Evolutionary conservation across 768 basidiomycete species (phyloP).

Genomic region (Tylopilus subfusipes): DNA sequence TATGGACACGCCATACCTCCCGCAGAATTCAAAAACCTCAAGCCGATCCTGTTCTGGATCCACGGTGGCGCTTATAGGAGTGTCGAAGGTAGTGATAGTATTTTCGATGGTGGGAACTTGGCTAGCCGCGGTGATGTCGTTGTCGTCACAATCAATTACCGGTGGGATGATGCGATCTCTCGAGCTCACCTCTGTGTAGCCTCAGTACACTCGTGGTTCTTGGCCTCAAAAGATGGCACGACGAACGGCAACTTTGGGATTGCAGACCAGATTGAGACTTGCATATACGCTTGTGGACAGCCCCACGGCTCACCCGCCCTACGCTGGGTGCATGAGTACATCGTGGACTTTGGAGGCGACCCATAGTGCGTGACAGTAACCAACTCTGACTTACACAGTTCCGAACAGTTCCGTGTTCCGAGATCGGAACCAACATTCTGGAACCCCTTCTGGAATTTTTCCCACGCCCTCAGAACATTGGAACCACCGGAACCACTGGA

Average conservation of each 20-base stretch:
- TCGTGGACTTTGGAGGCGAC: conserved; percentile 57
- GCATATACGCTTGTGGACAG: not conserved
- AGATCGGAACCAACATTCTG: too few relatives aligned
- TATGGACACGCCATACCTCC: conserved; percentile 42
- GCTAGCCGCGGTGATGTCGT: conserved; percentile 44
- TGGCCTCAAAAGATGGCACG: conserved; percentile 1
- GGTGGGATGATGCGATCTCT: conserved; percentile 8
- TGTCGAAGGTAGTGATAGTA: conserved; percentile 37
- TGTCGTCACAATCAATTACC: conserved; percentile 37
- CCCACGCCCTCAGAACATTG: too few relatives aligned
- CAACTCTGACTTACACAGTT: too few relatives aligned
- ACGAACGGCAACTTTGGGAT: conserved; percentile 16
- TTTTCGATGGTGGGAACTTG: conserved; percentile 43
- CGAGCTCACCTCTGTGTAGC: not conserved
- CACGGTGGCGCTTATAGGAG: conserved; percentile 47
- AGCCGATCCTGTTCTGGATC: conserved; percentile 50
- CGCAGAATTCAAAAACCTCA: conserved; percentile 23
- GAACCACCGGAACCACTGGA: too few relatives aligned
- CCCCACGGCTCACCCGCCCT: conserved; percentile 26
- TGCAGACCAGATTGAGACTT: conserved; percentile 5
- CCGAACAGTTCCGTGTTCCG: too few relatives aligned
- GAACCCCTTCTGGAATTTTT: too few relatives aligned
- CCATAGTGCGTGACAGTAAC: too few relatives aligned
- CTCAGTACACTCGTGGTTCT: conserved; percentile 11
- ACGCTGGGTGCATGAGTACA: conserved; percentile 49